Evolutionary conservation across 2,329 filamentous ascomycete genomes (phyloP), one percentile per base, ranked within the genome.

Genomic region (Penicillium occitanis): DNA sequence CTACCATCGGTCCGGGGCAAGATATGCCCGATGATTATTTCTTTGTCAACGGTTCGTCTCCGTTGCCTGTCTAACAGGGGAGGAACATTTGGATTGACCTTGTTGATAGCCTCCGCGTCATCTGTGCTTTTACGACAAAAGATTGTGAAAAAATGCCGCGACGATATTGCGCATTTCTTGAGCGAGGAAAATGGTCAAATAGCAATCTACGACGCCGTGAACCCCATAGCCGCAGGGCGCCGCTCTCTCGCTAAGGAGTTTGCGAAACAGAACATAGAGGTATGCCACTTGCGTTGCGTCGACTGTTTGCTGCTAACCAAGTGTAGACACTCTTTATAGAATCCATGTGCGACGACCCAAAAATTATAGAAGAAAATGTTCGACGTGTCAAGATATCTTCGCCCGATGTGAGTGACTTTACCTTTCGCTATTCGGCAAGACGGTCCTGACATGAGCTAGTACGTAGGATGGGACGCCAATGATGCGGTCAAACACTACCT

Each of bases 111-210:
- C 33, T 95, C 93, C 30, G 92, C 94, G 3, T 87, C 91, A 13
- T 96, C 95, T 1, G 91, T 98, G n/a, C 88, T 98, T 70, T 83
- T 99, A 60, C 89, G 95, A 40, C 95, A 98, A 78, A 97, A 97
- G 82, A 99, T 99, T 63, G 84, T 99, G 22, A 97, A 97, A 81
- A 96, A 96, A 77, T 99, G 95, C 72, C 89, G 95, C 67, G 93
- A 98, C 76, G 95, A 99, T 74, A 97, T 99, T 66, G 97, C 97
- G 75, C 90, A 91, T 64, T 99, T 97, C 84, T 82, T 99, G 53
- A 96, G 98, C 73, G 91, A 97, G 71, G 95, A 98, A 74, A 98
- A 98, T 72, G 95, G 95, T 13, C 95, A 99, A 76, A 94, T 99
- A 64, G 95, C 95, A 65, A 98, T 99, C 67, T 99, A 98, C 76